A percentile compares a stretch with the other conserved stretches of the same genome.
phyloP scores from a whole-genome alignment of 2,329 filamentous ascomycete genomes.

The Aspergillus sp. region DNA sequence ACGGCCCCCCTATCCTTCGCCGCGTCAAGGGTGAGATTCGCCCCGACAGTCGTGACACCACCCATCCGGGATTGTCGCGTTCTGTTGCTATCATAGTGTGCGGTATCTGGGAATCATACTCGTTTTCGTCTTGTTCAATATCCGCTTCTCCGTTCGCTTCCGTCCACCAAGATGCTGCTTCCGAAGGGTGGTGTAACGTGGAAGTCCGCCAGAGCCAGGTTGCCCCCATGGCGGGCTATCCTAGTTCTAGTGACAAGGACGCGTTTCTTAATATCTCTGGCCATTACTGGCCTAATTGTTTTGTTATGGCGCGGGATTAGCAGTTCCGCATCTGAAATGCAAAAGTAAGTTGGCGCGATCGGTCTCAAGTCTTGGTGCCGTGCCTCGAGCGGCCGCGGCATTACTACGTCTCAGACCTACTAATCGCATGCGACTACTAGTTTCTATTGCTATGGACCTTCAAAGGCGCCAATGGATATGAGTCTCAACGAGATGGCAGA shows the following conservation, averaged over 20 bases:
- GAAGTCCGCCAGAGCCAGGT: conserved; percentile 81
- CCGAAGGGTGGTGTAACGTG: conserved; percentile 88
- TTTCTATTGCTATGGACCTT: conserved; percentile 96
- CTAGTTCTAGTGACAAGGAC: conserved; percentile 74
- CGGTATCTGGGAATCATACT: not conserved
- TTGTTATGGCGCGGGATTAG: conserved; percentile 88
- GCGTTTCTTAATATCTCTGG: conserved; percentile 75
- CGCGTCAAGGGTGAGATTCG: conserved; percentile 11
- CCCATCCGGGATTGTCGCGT: conserved; percentile 22
- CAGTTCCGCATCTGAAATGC: conserved; percentile 81
- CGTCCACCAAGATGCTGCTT: conserved; percentile 71
- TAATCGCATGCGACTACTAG: conserved; percentile 52
- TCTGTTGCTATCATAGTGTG: conserved; percentile 15
- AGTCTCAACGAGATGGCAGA: conserved; percentile 84
- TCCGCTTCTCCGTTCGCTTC: conserved; percentile 8
- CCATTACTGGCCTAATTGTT: conserved; percentile 70
- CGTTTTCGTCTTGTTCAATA: not conserved
- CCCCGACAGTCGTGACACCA: conserved; percentile 9
- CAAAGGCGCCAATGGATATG: conserved; percentile 97
- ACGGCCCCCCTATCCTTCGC: conserved; percentile 8
- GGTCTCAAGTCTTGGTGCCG: conserved; percentile 1
- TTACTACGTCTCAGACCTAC: not conserved
- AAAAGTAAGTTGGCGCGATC: conserved; percentile 67
- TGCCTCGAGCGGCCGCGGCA: not conserved
- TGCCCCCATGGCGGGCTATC: conserved; percentile 77